phyloP scores from a whole-genome alignment of 805 yeast genomes.

The Komagataella populi region DNA sequence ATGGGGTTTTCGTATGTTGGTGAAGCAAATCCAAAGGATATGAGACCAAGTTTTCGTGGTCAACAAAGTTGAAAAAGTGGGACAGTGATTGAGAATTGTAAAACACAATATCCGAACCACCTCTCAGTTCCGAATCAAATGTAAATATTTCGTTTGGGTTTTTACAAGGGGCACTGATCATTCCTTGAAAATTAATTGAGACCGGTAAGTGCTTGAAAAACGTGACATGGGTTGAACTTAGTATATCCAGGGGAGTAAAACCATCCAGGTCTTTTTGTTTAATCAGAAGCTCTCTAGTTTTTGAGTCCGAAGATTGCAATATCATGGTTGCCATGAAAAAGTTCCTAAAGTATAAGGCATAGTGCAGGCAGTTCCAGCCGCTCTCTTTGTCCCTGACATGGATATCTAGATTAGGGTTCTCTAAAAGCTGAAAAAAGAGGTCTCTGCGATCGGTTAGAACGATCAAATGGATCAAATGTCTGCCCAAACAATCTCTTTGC shows the following conservation, averaged over 20 bases:
- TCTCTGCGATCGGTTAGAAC: conserved; percentile 35
- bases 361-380: conserved; percentile 74
- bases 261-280: conserved; percentile 58
- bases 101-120: conserved; percentile 46
- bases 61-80: neutral
- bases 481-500: conserved; percentile 57
- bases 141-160: neutral
- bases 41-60: neutral
- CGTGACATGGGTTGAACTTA: conserved; percentile 11
- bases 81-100: conserved; percentile 26
- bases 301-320: conserved; percentile 9
- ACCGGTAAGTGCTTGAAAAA: neutral
- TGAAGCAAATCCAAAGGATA: neutral
- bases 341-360: conserved; percentile 45
- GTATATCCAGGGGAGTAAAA: conserved; percentile 58
- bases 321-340: conserved; percentile 37
- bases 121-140: conserved; percentile 16
- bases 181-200: neutral
- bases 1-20: neutral
- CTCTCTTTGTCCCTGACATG: conserved; percentile 51
- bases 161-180: neutral
- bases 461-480: conserved; percentile 42
- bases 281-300: conserved; percentile 20
- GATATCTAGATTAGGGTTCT: conserved; percentile 31
- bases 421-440: conserved; percentile 29